These are phyloP conservation scores for Cyberlindnera samutprakarnensis DNA, from an alignment of 805 yeast genomes.

Conservation along the genomic window DNA sequence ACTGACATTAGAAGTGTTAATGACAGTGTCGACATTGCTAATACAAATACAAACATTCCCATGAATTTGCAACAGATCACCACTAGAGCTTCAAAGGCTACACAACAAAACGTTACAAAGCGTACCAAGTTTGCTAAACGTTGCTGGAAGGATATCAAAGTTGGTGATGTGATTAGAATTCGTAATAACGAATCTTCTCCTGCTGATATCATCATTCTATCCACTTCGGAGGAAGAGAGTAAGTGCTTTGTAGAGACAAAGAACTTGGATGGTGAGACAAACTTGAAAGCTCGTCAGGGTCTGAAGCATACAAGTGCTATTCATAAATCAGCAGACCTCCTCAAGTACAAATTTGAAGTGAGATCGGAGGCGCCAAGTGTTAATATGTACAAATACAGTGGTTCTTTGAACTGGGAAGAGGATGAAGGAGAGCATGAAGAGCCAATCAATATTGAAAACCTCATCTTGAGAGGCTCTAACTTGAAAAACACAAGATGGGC, in stretches of 20 bases:
- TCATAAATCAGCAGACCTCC: slow-evolving; percentile 38
- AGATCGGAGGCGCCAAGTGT: slow-evolving; percentile 81
- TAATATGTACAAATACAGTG: slow-evolving; percentile 67
- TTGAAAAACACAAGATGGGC: slow-evolving; percentile 78
- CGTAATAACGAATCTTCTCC: slow-evolving; percentile 75
- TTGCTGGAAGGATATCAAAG: slow-evolving; percentile 61
- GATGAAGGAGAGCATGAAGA: slow-evolving; percentile 31
- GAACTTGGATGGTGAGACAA: slow-evolving; percentile 75
- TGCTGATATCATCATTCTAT: slow-evolving; percentile 58
- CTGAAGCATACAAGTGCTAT: slow-evolving; percentile 47
- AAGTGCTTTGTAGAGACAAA: slow-evolving; percentile 71
- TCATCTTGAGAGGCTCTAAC: slow-evolving; percentile 65
- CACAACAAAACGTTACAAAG: not conserved
- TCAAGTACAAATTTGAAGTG: slow-evolving; percentile 47
- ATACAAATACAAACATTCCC: not conserved
- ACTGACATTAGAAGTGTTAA: slow-evolving; percentile 2
- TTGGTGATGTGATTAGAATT: slow-evolving; percentile 67
- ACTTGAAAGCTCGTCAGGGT: slow-evolving; percentile 66
- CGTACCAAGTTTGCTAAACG: slow-evolving; percentile 24
- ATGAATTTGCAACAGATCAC: slow-evolving; percentile 5
- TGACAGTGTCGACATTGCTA: slow-evolving; percentile 3
- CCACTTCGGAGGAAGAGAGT: slow-evolving; percentile 44
- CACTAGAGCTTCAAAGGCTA: slow-evolving; percentile 1
- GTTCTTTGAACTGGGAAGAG: slow-evolving; percentile 49
- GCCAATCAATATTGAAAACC: slow-evolving; percentile 59